phyloP scores from a whole-genome alignment of 129 eudicot species.

The Lonicera japonica region DNA sequence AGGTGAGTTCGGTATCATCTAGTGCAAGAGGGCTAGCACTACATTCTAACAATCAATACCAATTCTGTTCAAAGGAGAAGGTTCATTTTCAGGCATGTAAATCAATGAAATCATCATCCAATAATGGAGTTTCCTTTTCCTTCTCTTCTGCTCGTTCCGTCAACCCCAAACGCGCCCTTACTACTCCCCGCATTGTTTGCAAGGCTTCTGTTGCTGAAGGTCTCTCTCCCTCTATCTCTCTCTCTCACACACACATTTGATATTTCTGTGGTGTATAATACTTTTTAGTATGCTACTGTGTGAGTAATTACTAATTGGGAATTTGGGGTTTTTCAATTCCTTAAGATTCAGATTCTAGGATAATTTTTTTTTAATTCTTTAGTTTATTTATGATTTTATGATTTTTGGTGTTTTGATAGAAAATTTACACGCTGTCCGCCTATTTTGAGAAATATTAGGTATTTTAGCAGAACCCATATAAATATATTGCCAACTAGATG shows the following conservation, averaged over 20 bases:
- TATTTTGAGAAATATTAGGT: too few relatives aligned
- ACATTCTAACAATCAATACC: slow-evolving; percentile 19
- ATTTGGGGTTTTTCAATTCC: too few relatives aligned
- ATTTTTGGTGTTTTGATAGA: too few relatives aligned
- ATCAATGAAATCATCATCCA: not conserved
- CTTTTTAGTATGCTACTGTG: too few relatives aligned
- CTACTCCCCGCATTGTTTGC: slow-evolving; percentile 27
- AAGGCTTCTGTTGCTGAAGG: slow-evolving; percentile 41
- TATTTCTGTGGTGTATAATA: too few relatives aligned
- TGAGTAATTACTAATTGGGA: too few relatives aligned
- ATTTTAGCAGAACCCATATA: too few relatives aligned
- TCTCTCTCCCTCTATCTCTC: slow-evolving; percentile 12
- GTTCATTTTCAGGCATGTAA: slow-evolving; percentile 15
- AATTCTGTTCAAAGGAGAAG: slow-evolving; percentile 11
- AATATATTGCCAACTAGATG: too few relatives aligned
- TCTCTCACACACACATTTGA: slow-evolving; percentile 1
- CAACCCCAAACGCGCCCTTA: slow-evolving; percentile 12
- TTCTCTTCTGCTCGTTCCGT: slow-evolving; percentile 16
- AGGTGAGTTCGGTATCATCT: slow-evolving; percentile 17
- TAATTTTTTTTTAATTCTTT: too few relatives aligned
- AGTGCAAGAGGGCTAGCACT: slow-evolving; percentile 18
- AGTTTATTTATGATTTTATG: too few relatives aligned
- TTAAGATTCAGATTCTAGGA: too few relatives aligned
- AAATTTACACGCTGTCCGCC: too few relatives aligned
- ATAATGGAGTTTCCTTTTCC: slow-evolving; percentile 2